These are phyloP conservation scores for Kernera saxatilis DNA, from an alignment of 345 rosid species.

Conservation along the genomic window DNA sequence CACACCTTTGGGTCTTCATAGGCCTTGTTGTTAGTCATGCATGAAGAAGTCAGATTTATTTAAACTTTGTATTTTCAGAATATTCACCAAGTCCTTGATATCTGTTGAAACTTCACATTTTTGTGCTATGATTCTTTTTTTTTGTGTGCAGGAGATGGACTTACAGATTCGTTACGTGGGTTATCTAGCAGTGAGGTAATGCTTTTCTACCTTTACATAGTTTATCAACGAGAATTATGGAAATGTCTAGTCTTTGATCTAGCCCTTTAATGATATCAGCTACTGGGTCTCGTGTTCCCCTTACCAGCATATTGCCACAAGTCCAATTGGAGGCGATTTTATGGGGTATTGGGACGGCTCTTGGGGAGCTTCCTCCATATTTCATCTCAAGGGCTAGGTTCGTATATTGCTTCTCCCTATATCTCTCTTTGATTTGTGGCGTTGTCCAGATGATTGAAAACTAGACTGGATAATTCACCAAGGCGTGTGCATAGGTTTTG, in stretches of 20 bases:
- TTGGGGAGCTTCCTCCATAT: constrained; percentile 99
- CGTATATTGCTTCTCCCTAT: background rate
- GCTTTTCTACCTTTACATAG: background rate
- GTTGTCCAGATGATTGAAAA: no score
- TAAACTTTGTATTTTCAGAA: background rate
- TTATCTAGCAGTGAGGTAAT: constrained; percentile 80
- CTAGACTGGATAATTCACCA: background rate
- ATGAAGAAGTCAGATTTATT: no score
- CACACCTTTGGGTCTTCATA: background rate
- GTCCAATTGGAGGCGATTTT: constrained; percentile 82
- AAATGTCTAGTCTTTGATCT: background rate
- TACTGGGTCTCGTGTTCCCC: constrained; percentile 73
- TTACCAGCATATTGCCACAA: constrained; percentile 63
- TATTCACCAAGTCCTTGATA: background rate
- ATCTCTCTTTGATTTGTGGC: background rate
- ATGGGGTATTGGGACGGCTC: constrained; percentile 99
- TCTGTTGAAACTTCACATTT: constrained; percentile 2
- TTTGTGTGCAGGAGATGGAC: constrained; percentile 85
- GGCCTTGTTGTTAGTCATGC: background rate
- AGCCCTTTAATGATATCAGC: constrained; percentile 44
- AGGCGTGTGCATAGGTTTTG: background rate
- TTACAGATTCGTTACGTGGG: constrained; percentile 68
- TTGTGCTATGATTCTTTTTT: constrained; percentile 16
- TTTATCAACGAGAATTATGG: background rate
- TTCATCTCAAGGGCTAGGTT: constrained; percentile 98